phyloP scores from a whole-genome alignment of 371 early-diverging fungal genomes.

The Funneliformis caledonium region DNA sequence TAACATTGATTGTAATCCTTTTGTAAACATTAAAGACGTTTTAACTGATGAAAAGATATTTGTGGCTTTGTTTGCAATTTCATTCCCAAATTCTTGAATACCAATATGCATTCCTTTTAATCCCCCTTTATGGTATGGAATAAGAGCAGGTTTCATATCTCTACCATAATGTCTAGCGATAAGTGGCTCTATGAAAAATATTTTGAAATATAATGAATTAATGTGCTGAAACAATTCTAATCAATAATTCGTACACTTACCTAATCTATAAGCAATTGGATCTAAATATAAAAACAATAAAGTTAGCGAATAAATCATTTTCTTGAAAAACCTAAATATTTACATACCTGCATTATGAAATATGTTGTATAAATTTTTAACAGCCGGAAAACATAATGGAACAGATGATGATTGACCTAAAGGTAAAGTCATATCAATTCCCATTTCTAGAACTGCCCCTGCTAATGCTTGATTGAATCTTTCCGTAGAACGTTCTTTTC shows the following conservation, averaged over 20 bases:
- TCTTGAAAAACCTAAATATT: conserved; percentile 45
- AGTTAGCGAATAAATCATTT: neutral
- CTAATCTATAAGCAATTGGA: conserved; percentile 54
- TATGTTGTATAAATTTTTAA: conserved; percentile 78
- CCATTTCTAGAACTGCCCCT: neutral
- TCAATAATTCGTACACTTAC: neutral
- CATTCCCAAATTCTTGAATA: conserved; percentile 65
- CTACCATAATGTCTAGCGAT: conserved; percentile 52
- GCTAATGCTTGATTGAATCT: neutral
- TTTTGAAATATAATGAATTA: neutral
- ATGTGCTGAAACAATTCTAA: neutral
- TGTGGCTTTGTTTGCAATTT: conserved; percentile 71
- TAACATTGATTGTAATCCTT: conserved; percentile 36
- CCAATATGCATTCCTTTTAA: conserved; percentile 69
- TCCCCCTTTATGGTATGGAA: conserved; percentile 87
- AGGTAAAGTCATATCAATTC: neutral
- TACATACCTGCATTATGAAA: conserved; percentile 72
- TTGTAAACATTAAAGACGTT: conserved; percentile 59
- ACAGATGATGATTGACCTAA: conserved; percentile 1
- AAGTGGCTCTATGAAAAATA: conserved; percentile 42
- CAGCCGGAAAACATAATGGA: conserved; percentile 64
- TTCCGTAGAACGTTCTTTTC: conserved; percentile 34
- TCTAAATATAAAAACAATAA: conserved; percentile 30
- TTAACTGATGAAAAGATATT: conserved; percentile 71
- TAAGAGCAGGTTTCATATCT: conserved; percentile 66